Evolutionary conservation across 192 early-diverging fungal genomes (phyloP).

Genomic region (Rhizophagus prolifer): DNA sequence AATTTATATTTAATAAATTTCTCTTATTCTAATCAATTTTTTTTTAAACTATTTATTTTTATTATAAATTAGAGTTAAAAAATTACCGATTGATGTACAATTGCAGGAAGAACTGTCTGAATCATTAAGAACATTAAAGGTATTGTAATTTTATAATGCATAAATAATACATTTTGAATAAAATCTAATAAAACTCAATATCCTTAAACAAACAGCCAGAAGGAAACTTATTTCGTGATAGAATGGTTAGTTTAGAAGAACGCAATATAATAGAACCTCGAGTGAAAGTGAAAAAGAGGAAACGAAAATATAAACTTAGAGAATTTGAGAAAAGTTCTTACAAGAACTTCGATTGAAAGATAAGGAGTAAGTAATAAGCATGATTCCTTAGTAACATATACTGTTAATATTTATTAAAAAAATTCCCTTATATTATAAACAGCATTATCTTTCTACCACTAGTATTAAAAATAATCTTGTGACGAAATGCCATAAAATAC

Average conservation of each 20-base stretch:
- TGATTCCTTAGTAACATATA: no score
- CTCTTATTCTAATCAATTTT: no score
- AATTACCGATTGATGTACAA: conserved; percentile 42
- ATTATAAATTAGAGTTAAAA: conserved; percentile 23
- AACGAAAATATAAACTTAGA: not conserved
- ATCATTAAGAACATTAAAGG: not conserved
- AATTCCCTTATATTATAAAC: no score
- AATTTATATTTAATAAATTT: no score
- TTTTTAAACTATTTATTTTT: not conserved
- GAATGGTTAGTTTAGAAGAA: conserved; percentile 52
- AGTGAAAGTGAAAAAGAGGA: conserved; percentile 15
- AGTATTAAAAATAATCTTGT: no score
- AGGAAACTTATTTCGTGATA: conserved; percentile 57
- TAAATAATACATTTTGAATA: not conserved
- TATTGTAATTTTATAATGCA: conserved; percentile 11
- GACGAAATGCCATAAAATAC: no score
- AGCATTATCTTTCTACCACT: no score
- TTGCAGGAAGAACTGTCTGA: conserved; percentile 20
- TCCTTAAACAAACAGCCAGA: conserved; percentile 50
- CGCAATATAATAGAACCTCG: conserved; percentile 57
- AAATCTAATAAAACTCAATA: conserved; percentile 39
- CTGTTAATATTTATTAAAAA: no score
- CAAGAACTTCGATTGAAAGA: not conserved
- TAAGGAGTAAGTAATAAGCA: no score
- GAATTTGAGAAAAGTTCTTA: not conserved